Conservation (phyloP, 768 basidiomycete species). For the Lactarius quietus region DNA sequence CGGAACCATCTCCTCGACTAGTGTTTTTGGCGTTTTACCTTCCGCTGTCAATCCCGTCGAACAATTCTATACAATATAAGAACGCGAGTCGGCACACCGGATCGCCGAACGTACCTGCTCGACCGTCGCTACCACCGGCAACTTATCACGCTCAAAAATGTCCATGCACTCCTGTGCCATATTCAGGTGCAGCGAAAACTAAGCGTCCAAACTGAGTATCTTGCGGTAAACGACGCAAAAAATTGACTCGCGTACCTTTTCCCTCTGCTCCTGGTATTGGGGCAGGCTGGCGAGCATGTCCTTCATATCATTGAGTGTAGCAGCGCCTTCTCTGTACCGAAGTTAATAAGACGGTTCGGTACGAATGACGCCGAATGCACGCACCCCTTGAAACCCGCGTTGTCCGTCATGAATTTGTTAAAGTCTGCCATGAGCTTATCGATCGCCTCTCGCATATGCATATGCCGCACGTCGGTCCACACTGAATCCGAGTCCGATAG, state of each 20-base stretch:
- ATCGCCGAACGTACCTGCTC: slow-evolving; percentile 62
- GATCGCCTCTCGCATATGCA: slow-evolving; percentile 99
- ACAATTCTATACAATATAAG: slow-evolving; percentile 58
- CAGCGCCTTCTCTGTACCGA: slow-evolving; percentile 62
- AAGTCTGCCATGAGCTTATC: slow-evolving; percentile 97
- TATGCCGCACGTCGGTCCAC: slow-evolving; percentile 90
- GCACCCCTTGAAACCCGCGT: slow-evolving; percentile 91
- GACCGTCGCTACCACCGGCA: slow-evolving; percentile 78
- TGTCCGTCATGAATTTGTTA: slow-evolving; percentile 89
- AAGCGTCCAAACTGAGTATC: slow-evolving; percentile 1
- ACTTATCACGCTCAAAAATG: slow-evolving; percentile 83
- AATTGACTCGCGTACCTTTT: slow-evolving; percentile 58
- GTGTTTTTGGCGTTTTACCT: slow-evolving; percentile 88
- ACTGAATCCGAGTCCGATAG: slow-evolving; percentile 86
- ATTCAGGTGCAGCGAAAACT: slow-evolving; percentile 95
- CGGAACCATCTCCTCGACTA: slow-evolving; percentile 99
- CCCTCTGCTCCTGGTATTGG: slow-evolving; percentile 91
- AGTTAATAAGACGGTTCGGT: neutral
- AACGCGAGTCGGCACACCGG: neutral
- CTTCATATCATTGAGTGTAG: slow-evolving; percentile 95
- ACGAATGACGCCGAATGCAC: slow-evolving; percentile 39
- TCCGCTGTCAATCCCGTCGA: slow-evolving; percentile 90
- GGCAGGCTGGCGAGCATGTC: slow-evolving; percentile 96
- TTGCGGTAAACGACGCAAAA: neutral
- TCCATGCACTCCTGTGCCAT: slow-evolving; percentile 99